Base-by-base conservation (phyloP, 208 protist genomes). In the Acanthamoeba triangularis region DNA sequence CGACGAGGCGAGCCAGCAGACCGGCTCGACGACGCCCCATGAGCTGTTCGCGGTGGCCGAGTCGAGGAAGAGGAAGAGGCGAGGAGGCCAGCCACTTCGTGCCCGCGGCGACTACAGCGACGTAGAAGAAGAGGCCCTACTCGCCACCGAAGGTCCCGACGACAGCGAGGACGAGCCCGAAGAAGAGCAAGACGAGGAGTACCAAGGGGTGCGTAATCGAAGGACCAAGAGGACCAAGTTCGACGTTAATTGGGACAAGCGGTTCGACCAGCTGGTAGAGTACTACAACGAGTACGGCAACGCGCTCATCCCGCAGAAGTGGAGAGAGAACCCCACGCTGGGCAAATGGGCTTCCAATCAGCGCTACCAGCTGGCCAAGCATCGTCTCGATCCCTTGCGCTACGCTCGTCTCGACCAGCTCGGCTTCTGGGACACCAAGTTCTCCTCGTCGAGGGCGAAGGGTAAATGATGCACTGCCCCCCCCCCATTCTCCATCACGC, bases 271-370 rank as follows among this genome's bases (percentile, higher is more conserved):
- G n/a, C 44, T 87, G 28, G 47, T 49, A 2, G 25, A 1, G 7
- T 87, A 87, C 47, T 23, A 25, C 44, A 8, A 30, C 23, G 7
- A 11, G n/a, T 23, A 35, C 49, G 78, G 78, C 44, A 87, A 54
- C 49, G 14, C 78, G 25, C 78, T 87, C 44, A 59, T 87, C 23
- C 37, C 78, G n/a, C 78, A 87, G n/a, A 87, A 87, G 78, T 59
- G 44, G 18, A 59, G 25, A 47, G 78, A 87, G 47, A 59, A 87
- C 47, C 37, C 44, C n/a, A 25, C 5, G 25, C 78, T 87, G 23
- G 78, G 78, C n/a, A 87, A 87, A 23, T 87, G 78, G 78, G 78
- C 78, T 30, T 61, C 47, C 25, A 87, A 87, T 28, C 78, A 87
- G 47, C 37, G 78, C 47, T 87, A 87, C 44, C 78, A 61, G 28